Base-by-base conservation (phyloP, 1,284 basidiomycete genomes). In the Ceratobasidium theobromae region DNA sequence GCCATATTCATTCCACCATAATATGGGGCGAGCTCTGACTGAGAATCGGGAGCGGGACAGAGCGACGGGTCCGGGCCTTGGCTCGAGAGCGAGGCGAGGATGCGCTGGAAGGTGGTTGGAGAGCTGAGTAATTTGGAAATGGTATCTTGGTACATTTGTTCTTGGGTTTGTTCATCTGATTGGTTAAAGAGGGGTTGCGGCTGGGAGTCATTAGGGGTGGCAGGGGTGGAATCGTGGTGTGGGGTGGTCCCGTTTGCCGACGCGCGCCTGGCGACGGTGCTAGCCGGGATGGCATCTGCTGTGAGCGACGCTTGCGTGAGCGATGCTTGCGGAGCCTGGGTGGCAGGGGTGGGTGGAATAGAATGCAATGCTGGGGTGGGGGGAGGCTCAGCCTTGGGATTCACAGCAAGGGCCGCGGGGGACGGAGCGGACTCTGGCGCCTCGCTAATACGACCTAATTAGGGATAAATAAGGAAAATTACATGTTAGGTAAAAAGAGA, bases 61-160 rank as follows among this genome's bases (percentile, higher is more conserved):
- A 9, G 46, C 12, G 27, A 60, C 49, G 57, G 35, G 33, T 64
- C 58, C 1, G 58, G 58, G 5, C 58, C 58, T 30, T 51, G 48
- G 16, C 6, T 40, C 9, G 64, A 66, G n/a, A 67, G 9, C 18
- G 41, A 40, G 33, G 65, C 65, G 32, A 67, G 65, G 30, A 93
- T 79, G 70, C 86, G 85, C 70, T 91, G 87, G 66, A 92, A 80
- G 69, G 89, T 86, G 1, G 77, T 77, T 0, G 88, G 87, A 0
- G 84, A 84, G 49, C 85, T 82, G 52, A 86, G 79, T 58, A 87
- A 75, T 21, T 81, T 80, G 18, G 83, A 82, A 41, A 91, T 79
- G 1, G 86, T 81, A 2, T 82, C 78, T 69, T 88, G 85, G 67
- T 89, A 77, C 21, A 85, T 77, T 11, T 79, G 79, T 66, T 77